Base-by-base conservation (phyloP, 2,329 filamentous ascomycete species). In the Stromatinia cepivora region DNA sequence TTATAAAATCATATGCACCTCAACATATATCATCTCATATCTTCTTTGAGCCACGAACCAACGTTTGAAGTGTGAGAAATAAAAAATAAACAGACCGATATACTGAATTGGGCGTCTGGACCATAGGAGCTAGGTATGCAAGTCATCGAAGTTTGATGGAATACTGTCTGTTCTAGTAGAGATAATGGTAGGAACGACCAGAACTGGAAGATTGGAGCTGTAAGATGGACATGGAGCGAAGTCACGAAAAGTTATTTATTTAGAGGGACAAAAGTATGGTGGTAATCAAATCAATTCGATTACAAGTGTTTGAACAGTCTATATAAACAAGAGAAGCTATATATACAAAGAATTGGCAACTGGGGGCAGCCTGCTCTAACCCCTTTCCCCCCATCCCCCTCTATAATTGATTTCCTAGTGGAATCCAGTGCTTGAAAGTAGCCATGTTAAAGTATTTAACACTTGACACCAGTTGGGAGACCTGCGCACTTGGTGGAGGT, bases 401-500 rank as follows among this genome's bases (percentile, higher is more conserved):
- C n/a, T 39, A 34, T 6, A 11, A 52, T 39, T 15, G n/a, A 22
- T n/a, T 52, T 39, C 13, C 15, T 36, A 39, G 10, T n/a, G 22
- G 46, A 22, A 11, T 22, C 9, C 8, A 31, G 61, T 6, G 25
- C 11, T 54, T 45, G 11, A 13, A n/a, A 25, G 20, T 10, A 5
- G 10, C 4, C 17, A 13, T 46, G 25, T 46, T 36, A 66, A 56
- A n/a, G 4, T 11, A 53, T 56, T 66, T 75, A 77, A 71, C 74
- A 77, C 31, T 66, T 69, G 61, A 70, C 75, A 54, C 70, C 75
- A 17, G 67, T 17, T 58, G 75, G 75, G 45, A 82, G 75, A 71
- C 82, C 81, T 72, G 76, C 56, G 73, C 83, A 84, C 31, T 75
- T 74, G 59, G 73, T 75, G 76, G 79, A 81, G 15, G 74, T 81